Percentiles rank a stretch among this genome's conserved stretches.
Conservation (phyloP, 2,329 filamentous ascomycete species). For the Fusarium floridanum region DNA sequence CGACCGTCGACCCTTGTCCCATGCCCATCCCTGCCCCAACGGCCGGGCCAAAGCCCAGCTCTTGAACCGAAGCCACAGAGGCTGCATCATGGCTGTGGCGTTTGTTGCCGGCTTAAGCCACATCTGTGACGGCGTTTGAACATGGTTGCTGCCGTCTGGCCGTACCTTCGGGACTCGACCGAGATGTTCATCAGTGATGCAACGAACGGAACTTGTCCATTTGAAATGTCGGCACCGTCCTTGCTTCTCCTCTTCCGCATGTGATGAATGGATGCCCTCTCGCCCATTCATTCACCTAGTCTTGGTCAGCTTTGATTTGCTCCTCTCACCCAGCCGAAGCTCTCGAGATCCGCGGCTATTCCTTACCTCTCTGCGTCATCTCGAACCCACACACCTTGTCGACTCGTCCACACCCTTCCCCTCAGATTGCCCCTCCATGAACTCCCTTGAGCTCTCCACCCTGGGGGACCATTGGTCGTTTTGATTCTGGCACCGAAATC, state of each 20-base stretch:
- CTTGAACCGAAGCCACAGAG: slow-evolving; percentile 45
- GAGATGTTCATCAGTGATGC: slow-evolving; percentile 35
- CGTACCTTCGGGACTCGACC: slow-evolving; percentile 44
- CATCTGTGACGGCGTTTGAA: background rate
- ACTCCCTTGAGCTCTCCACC: background rate
- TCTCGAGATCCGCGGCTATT: slow-evolving; percentile 40
- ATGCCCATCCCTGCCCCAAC: slow-evolving; percentile 42
- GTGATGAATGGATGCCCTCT: background rate
- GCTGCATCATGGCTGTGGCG: slow-evolving; percentile 23
- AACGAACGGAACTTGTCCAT: slow-evolving; percentile 31
- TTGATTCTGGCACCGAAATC: background rate
- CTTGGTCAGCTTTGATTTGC: slow-evolving; percentile 10
- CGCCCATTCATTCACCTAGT: background rate
- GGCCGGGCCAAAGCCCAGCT: slow-evolving; percentile 36
- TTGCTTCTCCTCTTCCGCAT: slow-evolving; percentile 11
- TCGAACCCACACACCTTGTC: slow-evolving; percentile 1
- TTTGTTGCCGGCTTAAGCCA: slow-evolving; percentile 11
- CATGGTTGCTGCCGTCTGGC: slow-evolving; percentile 24
- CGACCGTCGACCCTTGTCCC: slow-evolving; percentile 36
- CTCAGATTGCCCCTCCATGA: slow-evolving; percentile 8
- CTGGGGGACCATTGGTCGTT: background rate
- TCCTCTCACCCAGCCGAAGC: slow-evolving; percentile 39
- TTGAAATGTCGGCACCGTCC: background rate
- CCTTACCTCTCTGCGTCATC: slow-evolving; percentile 28
- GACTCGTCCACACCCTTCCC: slow-evolving; percentile 12